Evolutionary conservation across 352 stramenopile genomes (phyloP).

Genomic region (Globisporangium viniferum): DNA sequence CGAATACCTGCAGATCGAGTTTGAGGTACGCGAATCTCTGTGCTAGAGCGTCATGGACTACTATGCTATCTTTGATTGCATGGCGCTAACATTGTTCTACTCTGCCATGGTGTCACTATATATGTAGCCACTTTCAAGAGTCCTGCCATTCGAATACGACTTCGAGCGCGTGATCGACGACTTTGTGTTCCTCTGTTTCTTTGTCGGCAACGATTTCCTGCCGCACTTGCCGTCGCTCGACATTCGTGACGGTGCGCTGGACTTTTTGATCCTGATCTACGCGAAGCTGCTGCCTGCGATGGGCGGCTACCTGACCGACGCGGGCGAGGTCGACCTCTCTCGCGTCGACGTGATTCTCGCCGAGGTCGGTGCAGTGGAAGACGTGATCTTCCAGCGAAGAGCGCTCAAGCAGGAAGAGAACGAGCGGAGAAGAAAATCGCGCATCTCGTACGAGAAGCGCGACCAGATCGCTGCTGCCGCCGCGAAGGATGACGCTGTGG

Average conservation of each 20-base stretch:
- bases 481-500: constrained; percentile 65
- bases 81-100: background rate
- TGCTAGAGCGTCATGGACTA: too few relatives aligned
- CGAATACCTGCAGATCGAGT: constrained; percentile 94
- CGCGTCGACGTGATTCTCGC: constrained; percentile 95
- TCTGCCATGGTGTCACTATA: background rate
- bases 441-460: constrained; percentile 64
- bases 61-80: too few relatives aligned
- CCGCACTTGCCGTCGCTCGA: constrained; percentile 97
- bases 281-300: constrained; percentile 77
- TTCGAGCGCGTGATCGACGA: constrained; percentile 99
- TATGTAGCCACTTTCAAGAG: constrained; percentile 37
- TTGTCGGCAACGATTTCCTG: constrained; percentile 99
- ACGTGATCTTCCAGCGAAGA: constrained; percentile 92
- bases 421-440: constrained; percentile 62
- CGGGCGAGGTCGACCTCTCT: constrained; percentile 92
- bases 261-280: constrained; percentile 98
- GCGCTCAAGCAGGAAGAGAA: constrained; percentile 85
- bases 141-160: constrained; percentile 93
- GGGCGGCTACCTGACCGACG: constrained; percentile 95
- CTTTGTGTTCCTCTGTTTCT: constrained; percentile 99
- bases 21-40: constrained; percentile 37
- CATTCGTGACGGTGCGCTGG: constrained; percentile 97
- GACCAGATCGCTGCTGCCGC: constrained; percentile 60
- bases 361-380: constrained; percentile 95